Evolutionary conservation across 2,329 filamentous ascomycete genomes (phyloP).

Genomic region (Diaporthe humulicola): DNA sequence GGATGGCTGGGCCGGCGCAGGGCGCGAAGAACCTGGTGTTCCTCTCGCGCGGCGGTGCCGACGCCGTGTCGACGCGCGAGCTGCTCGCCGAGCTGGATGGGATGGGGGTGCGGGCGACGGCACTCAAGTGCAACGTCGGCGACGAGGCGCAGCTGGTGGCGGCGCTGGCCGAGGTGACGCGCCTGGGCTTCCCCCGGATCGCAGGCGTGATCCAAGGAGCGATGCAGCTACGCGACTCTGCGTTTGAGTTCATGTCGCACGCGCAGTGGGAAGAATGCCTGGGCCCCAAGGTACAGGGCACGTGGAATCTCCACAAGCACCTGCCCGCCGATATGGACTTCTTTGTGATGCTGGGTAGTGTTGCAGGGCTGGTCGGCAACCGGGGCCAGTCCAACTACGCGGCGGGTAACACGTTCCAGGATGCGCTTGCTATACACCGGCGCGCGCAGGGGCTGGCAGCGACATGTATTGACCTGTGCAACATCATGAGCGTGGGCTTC

Average conservation of each 20-base stretch:
- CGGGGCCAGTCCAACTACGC: slow-evolving; percentile 41
- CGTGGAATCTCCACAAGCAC: slow-evolving; percentile 38
- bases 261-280: slow-evolving; percentile 28
- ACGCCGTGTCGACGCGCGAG: slow-evolving; percentile 37
- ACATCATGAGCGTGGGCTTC: slow-evolving; percentile 47
- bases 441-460: slow-evolving; percentile 41
- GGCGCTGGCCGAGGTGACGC: slow-evolving; percentile 42
- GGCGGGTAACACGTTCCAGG: slow-evolving; percentile 50
- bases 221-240: slow-evolving; percentile 36
- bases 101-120: slow-evolving; percentile 43
- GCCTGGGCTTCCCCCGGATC: slow-evolving; percentile 46
- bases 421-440: slow-evolving; percentile 46
- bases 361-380: slow-evolving; percentile 32
- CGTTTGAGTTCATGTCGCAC: slow-evolving; percentile 36
- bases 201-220: slow-evolving; percentile 55
- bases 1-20: slow-evolving; percentile 45
- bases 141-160: slow-evolving; percentile 47
- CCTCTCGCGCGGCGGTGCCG: slow-evolving; percentile 47
- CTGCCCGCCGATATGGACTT: slow-evolving; percentile 42
- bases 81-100: slow-evolving; percentile 44
- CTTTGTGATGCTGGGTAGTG: slow-evolving; percentile 38
- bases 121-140: slow-evolving; percentile 48
- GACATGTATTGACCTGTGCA: slow-evolving; percentile 44
- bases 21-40: slow-evolving; percentile 50
- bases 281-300: slow-evolving; percentile 34